Evolutionary conservation across 345 rosid genomes (phyloP).

Genomic region (Eucalyptus curtisii): DNA sequence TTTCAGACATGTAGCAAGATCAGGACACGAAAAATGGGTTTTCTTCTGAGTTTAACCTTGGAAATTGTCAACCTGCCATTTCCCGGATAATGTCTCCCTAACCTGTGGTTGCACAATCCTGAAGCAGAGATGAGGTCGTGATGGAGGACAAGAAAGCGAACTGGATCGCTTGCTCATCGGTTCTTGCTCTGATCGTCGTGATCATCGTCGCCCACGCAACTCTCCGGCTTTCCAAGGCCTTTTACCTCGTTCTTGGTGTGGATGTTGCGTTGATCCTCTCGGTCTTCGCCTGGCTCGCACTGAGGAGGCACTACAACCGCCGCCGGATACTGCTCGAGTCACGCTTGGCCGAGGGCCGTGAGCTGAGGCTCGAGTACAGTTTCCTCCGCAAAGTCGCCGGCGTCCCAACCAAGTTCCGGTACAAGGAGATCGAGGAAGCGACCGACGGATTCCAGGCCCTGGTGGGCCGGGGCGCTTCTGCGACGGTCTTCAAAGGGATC

Average conservation of each 20-base stretch:
- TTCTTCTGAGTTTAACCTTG: not conserved
- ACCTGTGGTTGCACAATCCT: not conserved
- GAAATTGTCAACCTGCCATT: not conserved
- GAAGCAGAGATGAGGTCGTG: conserved; percentile 4
- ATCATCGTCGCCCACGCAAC: conserved; percentile 29
- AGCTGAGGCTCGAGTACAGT: conserved; percentile 74
- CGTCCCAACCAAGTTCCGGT: conserved; percentile 50
- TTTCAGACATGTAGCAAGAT: not conserved
- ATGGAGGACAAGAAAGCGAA: conserved; percentile 77
- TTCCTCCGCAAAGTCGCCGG: conserved; percentile 82
- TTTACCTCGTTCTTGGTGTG: conserved; percentile 56
- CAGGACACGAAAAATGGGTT: not conserved
- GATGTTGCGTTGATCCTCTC: conserved; percentile 49
- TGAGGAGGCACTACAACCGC: conserved; percentile 31
- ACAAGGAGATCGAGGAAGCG: conserved; percentile 69
- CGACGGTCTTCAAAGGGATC: conserved; percentile 51
- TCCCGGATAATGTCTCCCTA: not conserved
- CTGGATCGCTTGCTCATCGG: conserved; percentile 11
- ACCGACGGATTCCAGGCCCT: conserved; percentile 45
- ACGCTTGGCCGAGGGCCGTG: conserved; percentile 43
- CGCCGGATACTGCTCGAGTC: conserved; percentile 30
- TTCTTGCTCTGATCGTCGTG: conserved; percentile 18
- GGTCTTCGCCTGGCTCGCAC: conserved; percentile 21
- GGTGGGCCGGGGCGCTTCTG: conserved; percentile 59
- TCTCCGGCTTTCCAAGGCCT: conserved; percentile 48